These are phyloP conservation scores for Solanum dulcamara DNA, from an alignment of 257 asterid genomes.

Conservation along the genomic window DNA sequence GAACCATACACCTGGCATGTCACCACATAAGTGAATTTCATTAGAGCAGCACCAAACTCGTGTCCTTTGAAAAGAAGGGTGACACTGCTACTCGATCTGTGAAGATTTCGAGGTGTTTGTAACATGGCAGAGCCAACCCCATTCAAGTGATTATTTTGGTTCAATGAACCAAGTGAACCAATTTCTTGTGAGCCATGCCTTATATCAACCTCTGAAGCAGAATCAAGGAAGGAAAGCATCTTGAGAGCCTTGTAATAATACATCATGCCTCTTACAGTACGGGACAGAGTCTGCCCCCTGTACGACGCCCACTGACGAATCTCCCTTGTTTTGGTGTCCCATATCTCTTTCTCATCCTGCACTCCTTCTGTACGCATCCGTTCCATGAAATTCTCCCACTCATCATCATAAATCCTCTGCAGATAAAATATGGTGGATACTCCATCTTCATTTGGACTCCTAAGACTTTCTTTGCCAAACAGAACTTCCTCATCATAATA, in stretches of 20 bases:
- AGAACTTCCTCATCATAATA: constrained; percentile 88
- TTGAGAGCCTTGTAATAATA: constrained; percentile 85
- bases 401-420: constrained; percentile 77
- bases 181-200: constrained; percentile 59
- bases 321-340: constrained; percentile 60
- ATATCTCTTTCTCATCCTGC: constrained; percentile 50
- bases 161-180: constrained; percentile 35
- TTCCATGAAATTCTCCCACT: constrained; percentile 80
- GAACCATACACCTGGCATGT: constrained; percentile 95
- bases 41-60: constrained; percentile 69
- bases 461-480: constrained; percentile 67
- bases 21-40: constrained; percentile 82
- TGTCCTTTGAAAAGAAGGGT: constrained; percentile 60
- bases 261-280: constrained; percentile 98
- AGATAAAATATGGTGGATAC: constrained; percentile 73
- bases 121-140: constrained; percentile 12
- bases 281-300: constrained; percentile 90
- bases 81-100: constrained; percentile 64
- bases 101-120: constrained; percentile 36
- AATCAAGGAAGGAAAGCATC: constrained; percentile 86
- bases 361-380: constrained; percentile 81
- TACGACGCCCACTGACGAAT: constrained; percentile 95
- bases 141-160: constrained; percentile 17
- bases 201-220: constrained; percentile 81
- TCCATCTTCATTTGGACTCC: constrained; percentile 86